These are phyloP conservation scores for Termitomyces sp. DNA, from an alignment of 768 basidiomycete species.

Conservation along the genomic window DNA sequence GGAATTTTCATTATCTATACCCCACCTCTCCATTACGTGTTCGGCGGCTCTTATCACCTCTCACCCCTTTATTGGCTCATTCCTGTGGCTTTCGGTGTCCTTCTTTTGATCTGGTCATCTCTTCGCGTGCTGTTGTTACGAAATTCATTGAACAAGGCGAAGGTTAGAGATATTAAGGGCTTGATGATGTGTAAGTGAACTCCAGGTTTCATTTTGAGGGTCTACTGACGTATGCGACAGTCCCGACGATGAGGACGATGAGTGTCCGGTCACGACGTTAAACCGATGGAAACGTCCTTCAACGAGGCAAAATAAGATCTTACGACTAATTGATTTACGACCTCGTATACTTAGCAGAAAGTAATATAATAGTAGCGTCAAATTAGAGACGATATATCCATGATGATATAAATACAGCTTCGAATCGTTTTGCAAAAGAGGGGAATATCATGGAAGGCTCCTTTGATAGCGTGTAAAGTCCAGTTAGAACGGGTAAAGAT, in stretches of 20 bases:
- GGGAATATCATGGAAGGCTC: slow-evolving; percentile 59
- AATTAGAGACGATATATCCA: slow-evolving; percentile 43
- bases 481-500: slow-evolving; percentile 51
- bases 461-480: slow-evolving; percentile 46
- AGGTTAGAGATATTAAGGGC: slow-evolving; percentile 63
- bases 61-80: slow-evolving; percentile 70
- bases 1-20: slow-evolving; percentile 70
- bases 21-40: slow-evolving; percentile 65
- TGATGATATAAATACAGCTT: slow-evolving; percentile 42
- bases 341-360: neutral
- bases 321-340: neutral
- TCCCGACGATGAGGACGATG: slow-evolving; percentile 65
- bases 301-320: neutral
- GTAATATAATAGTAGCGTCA: neutral
- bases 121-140: slow-evolving; percentile 55
- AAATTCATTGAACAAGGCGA: slow-evolving; percentile 49
- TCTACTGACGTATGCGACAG: slow-evolving; percentile 23
- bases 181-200: slow-evolving; percentile 64
- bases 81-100: slow-evolving; percentile 52
- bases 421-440: slow-evolving; percentile 46
- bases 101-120: slow-evolving; percentile 56
- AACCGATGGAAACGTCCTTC: neutral
- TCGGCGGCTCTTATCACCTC: slow-evolving; percentile 54
- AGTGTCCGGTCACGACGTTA: slow-evolving; percentile 45
- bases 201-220: neutral